Percentiles rank a stretch among this genome's conserved stretches.
phyloP scores from a whole-genome alignment of 2,329 filamentous ascomycete genomes.

The Calcarisporium arbuscula region DNA sequence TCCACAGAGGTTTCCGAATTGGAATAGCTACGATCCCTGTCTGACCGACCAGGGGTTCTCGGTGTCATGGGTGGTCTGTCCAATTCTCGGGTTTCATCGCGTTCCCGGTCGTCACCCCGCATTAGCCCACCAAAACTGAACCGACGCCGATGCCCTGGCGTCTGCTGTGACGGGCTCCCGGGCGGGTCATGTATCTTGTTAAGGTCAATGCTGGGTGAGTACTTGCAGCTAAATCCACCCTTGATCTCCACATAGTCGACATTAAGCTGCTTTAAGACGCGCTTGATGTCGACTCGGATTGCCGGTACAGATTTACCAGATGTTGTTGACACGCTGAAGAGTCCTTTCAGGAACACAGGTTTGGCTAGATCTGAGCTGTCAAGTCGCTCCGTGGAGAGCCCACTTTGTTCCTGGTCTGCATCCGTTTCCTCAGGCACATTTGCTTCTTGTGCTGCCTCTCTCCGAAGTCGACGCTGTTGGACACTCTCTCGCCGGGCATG shows the following conservation, averaged over 20 bases:
- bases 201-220: conserved; percentile 83
- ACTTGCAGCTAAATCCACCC: conserved; percentile 85
- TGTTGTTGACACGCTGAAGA: conserved; percentile 96
- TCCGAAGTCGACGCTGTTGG: conserved; percentile 70
- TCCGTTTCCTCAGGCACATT: conserved; percentile 91
- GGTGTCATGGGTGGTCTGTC: conserved; percentile 33
- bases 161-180: conserved; percentile 48
- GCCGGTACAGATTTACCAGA: conserved; percentile 82
- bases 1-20: conserved; percentile 84
- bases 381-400: conserved; percentile 53
- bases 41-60: conserved; percentile 36
- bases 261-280: conserved; percentile 78
- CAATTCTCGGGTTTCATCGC: conserved; percentile 65
- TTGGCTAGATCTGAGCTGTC: conserved; percentile 76
- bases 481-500: conserved; percentile 89
- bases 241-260: conserved; percentile 92
- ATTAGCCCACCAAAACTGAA: conserved; percentile 75
- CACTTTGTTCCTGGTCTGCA: conserved; percentile 61
- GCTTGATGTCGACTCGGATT: conserved; percentile 84
- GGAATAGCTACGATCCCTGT: conserved; percentile 66
- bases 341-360: conserved; percentile 89
- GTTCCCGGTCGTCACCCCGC: conserved; percentile 53
- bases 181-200: conserved; percentile 63
- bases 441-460: conserved; percentile 65
- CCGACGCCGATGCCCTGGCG: conserved; percentile 60